Evolutionary conservation across 2,329 filamentous ascomycete genomes (phyloP).

Genomic region (Neonectria hederae): DNA sequence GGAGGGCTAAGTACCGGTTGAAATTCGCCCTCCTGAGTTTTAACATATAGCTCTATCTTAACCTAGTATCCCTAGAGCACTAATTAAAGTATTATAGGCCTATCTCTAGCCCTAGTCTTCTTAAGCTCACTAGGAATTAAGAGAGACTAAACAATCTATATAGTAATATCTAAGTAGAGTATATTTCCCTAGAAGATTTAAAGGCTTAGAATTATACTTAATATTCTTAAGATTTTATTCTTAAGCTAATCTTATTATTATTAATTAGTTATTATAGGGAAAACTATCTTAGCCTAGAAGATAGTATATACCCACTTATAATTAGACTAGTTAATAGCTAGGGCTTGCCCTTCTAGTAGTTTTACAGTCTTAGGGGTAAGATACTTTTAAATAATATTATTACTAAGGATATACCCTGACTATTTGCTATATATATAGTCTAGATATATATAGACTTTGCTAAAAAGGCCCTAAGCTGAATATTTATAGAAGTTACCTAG

Average conservation of each 20-base stretch:
- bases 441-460: not conserved
- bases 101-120: not conserved
- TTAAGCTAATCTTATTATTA: not conserved
- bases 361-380: not conserved
- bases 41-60: not conserved
- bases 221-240: not conserved
- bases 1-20: not conserved
- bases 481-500: not conserved
- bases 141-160: not conserved
- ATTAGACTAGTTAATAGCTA: not conserved
- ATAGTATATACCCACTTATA: not conserved
- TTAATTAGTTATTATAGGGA: not conserved
- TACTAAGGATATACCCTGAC: not conserved
- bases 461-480: not conserved
- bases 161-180: not conserved
- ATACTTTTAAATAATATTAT: not conserved
- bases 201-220: not conserved
- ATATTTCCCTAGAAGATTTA: not conserved
- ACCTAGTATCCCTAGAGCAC: not conserved
- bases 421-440: not conserved
- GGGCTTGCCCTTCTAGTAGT: not conserved
- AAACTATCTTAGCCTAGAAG: not conserved
- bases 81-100: not conserved
- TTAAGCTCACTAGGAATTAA: not conserved
- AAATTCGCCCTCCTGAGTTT: not conserved